Evolutionary conservation across 768 basidiomycete species (phyloP), one percentile per base, ranked within the genome.

Genomic region (Termitomyces sp.): DNA sequence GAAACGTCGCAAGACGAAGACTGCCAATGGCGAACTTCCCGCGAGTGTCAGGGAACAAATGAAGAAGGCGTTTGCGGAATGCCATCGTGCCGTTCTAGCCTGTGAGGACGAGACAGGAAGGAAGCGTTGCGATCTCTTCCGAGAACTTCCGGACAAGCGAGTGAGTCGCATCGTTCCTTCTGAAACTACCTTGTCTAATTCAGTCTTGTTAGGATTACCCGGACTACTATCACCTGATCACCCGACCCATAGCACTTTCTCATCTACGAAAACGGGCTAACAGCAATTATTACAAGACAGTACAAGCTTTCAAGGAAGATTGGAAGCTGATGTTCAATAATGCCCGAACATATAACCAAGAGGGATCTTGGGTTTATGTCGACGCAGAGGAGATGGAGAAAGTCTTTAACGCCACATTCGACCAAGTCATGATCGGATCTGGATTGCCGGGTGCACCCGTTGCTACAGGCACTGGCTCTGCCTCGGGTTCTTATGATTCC

Each of bases 301-400:
- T 95, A 37, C 75, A 81, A 36, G 77, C 82, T 58, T 94, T 86
- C 75, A 78, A 82, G 58, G 83, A 85, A 48, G 93, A 96, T 71
- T 93, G 89, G 86, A 81, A 82, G 64, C 81, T 94, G 57, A 95
- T 99, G 89, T 98, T 95, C 73, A 81, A 85, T 71, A 98, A 98
- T 67, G 95, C 96, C 5, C 82, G 91, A 66, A 90, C 85, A 46
- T 98, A 93, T 78, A 98, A 98, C 70, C 88, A 90, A 71, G 93
- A 96, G 72, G 93, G 90, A 1, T 95, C 93, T 0, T 93, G 92
- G 90, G 94, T 97, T 39, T 96, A 95, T 72, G 80, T 90, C 60
- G 93, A 96, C 61, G 95, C 96, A 8, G 90, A 93, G 51, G 91
- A 93, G 76, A 93, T 95, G 90, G 90, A 96, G 74, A 91, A 89